Base-by-base conservation (phyloP, 2,329 filamentous ascomycete genomes). In the Exophiala lecanii-corni region DNA sequence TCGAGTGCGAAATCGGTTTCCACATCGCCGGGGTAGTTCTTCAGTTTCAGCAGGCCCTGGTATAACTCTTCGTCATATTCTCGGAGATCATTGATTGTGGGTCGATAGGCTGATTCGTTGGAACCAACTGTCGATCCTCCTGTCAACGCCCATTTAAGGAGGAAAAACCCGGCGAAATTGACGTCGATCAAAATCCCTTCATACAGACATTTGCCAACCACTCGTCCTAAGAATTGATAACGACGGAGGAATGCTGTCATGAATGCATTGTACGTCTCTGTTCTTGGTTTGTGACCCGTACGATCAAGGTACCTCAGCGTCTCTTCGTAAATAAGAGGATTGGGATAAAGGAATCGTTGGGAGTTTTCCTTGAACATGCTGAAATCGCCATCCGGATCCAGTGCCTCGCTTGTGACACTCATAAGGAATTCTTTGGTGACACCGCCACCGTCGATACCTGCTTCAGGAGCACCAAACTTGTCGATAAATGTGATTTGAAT, bases 401-500 rank as follows among this genome's bases (percentile, higher is more conserved):
- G 94, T 0, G 89, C 89, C 62, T 96, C 86, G 15, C 76, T 82
- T 1, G 88, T 94, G 36, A 95, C 79, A 49, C 86, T 92, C 1
- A 83, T 95, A 9, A 98, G 72, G 50, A 98, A 98, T 58, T 98
- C 92, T 57, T 98, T 98, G 2, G 91, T 96, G 6, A 98, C 92
- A 50, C 92, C 92, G 6, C 92, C 92, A 0, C 92, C 92, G 59
- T 98, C 92, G 42, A 98, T 97, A 7, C 92, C 92, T 9, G 91
- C 91, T 66, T 98, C 92, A 5, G 79, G 74, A 1, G 83, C 79
- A 48, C 85, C 86, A 55, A 94, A 98, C 47, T 89, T 78, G 60
- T 98, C 92, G 32, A 96, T 82, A 62, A 98, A 98, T 0, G 87
- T 92, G 57, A 98, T 97, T 59, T 94, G 88, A 25, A 98, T 95